Percentiles rank a stretch among this genome's conserved stretches.
phyloP scores from a whole-genome alignment of 2,329 filamentous ascomycete species.

The Zymoseptoria brevis region DNA sequence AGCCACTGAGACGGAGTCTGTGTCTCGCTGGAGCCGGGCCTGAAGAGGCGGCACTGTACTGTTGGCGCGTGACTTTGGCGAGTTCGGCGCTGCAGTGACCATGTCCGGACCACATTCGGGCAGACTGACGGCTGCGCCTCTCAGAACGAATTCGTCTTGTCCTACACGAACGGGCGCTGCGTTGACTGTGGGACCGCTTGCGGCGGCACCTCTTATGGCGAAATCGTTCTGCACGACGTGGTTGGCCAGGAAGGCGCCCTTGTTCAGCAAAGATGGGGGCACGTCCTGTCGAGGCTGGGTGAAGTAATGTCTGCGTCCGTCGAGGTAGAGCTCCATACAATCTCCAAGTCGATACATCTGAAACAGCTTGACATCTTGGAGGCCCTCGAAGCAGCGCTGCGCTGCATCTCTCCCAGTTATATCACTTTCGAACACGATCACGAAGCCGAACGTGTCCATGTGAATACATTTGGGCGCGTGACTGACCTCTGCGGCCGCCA shows the following conservation, averaged over 20 bases:
- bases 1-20: constrained; percentile 3
- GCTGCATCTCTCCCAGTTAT: neutral
- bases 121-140: neutral
- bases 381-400: neutral
- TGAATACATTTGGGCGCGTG: constrained; percentile 5
- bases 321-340: neutral
- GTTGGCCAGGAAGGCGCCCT: neutral
- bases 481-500: constrained; percentile 2
- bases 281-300: neutral
- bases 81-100: neutral
- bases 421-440: constrained; percentile 16
- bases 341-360: neutral
- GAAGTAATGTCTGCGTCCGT: neutral
- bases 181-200: neutral
- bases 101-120: neutral
- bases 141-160: neutral
- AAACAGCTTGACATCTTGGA: neutral
- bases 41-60: neutral
- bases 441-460: constrained; percentile 21
- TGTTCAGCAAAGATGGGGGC: neutral
- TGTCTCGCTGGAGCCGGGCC: neutral
- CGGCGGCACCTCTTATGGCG: neutral
- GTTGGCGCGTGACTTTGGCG: neutral
- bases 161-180: neutral
- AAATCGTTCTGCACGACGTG: neutral